Evolutionary conservation across 2,329 filamentous ascomycete genomes (phyloP).

Genomic region (Fusarium algeriense): DNA sequence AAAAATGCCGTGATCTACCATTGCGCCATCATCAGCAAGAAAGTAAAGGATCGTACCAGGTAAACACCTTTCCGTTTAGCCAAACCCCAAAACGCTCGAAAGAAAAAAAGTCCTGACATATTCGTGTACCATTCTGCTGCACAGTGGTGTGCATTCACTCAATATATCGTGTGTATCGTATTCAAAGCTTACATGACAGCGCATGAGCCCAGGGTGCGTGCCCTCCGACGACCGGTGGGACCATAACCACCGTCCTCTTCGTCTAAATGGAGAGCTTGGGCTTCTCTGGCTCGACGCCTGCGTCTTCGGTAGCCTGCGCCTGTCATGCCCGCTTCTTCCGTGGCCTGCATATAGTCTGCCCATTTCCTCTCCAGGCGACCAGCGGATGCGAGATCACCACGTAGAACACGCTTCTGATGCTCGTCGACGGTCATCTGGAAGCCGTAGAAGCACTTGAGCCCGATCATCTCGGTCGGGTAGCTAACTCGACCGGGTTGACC

Average conservation of each 20-base stretch:
- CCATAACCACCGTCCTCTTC: conserved; percentile 78
- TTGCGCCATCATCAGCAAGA: conserved; percentile 28
- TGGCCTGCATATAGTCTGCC: conserved; percentile 94
- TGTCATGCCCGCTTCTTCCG: conserved; percentile 80
- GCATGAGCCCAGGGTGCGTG: conserved; percentile 73
- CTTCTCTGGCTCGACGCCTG: conserved; percentile 82
- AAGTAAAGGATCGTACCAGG: conserved; percentile 12
- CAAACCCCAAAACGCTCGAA: conserved; percentile 2
- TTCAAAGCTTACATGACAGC: conserved; percentile 69
- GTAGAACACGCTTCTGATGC: conserved; percentile 86
- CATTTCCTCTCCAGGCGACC: conserved; percentile 88
- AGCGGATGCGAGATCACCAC: conserved; percentile 80
- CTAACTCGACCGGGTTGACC: conserved; percentile 57
- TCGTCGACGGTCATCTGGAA: conserved; percentile 97
- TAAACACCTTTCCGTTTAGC: conserved; percentile 29
- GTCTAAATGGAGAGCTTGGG: conserved; percentile 81
- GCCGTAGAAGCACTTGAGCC: conserved; percentile 92
- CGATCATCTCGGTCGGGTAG: conserved; percentile 83
- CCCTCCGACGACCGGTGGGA: conserved; percentile 67
- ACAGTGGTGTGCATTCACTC: not conserved
- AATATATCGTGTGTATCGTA: conserved; percentile 5
- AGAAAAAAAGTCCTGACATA: not conserved
- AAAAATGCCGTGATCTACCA: conserved; percentile 40
- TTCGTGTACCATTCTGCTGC: conserved; percentile 9
- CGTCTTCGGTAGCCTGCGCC: conserved; percentile 77